Evolutionary conservation across 1,139 yeast species (phyloP).

Genomic region (Blastobotrys ciferrii): DNA sequence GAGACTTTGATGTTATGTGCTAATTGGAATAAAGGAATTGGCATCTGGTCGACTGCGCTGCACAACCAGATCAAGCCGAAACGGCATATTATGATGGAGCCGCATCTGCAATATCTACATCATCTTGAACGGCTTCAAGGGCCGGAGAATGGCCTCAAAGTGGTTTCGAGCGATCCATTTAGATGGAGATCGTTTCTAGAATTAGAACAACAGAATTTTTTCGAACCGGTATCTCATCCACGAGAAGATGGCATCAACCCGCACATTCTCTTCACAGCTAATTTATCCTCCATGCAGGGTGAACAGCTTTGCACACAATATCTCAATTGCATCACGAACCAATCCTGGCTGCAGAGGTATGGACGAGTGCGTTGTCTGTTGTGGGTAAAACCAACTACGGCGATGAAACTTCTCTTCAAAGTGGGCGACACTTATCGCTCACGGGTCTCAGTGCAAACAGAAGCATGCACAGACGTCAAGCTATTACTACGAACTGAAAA

Average conservation of each 20-base stretch:
- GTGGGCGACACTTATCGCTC: conserved; percentile 49
- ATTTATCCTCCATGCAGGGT: conserved; percentile 57
- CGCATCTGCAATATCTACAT: conserved; percentile 41
- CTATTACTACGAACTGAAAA: conserved; percentile 10
- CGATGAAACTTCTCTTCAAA: conserved; percentile 57
- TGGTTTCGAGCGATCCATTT: conserved; percentile 49
- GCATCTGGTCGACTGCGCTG: conserved; percentile 46
- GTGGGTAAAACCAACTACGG: conserved; percentile 58
- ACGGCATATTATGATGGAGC: conserved; percentile 59
- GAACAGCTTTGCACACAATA: conserved; percentile 77
- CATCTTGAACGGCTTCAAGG: conserved; percentile 23
- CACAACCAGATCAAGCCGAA: conserved; percentile 57
- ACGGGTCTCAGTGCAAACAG: conserved; percentile 59
- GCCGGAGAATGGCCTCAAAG: conserved; percentile 20
- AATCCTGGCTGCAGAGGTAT: conserved; percentile 72
- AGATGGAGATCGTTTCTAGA: conserved; percentile 59
- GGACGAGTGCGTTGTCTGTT: conserved; percentile 73
- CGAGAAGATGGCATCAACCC: conserved; percentile 53
- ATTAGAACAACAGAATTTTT: conserved; percentile 43
- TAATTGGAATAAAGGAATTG: conserved; percentile 21
- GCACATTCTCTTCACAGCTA: conserved; percentile 62
- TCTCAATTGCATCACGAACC: conserved; percentile 63
- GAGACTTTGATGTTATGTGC: neutral
- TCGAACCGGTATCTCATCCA: conserved; percentile 44
- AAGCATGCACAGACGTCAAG: conserved; percentile 36